phyloP scores from a whole-genome alignment of 805 yeast species.

The Zygosaccharomyces rouxii region DNA sequence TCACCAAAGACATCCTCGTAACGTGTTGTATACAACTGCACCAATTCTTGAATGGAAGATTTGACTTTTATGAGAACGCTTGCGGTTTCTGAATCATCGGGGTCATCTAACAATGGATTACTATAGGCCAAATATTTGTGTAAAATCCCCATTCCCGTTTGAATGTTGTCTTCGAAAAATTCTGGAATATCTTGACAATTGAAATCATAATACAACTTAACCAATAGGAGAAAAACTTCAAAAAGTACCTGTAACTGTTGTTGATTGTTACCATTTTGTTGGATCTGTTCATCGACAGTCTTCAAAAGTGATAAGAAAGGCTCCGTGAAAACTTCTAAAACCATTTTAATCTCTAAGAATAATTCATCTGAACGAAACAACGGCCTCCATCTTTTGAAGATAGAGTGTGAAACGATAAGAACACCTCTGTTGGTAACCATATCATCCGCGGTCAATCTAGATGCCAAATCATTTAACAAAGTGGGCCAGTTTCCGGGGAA shows the following conservation, averaged over 20 bases:
- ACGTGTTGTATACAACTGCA: constrained; percentile 81
- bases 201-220: constrained; percentile 85
- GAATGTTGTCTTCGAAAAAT: constrained; percentile 88
- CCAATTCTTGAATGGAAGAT: constrained; percentile 77
- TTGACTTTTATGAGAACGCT: constrained; percentile 69
- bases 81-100: constrained; percentile 56
- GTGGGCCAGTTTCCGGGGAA: constrained; percentile 88
- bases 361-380: constrained; percentile 86
- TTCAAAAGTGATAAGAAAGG: constrained; percentile 73
- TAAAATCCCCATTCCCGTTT: constrained; percentile 69
- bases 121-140: constrained; percentile 72
- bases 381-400: constrained; percentile 96
- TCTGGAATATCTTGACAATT: constrained; percentile 98
- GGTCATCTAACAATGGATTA: constrained; percentile 50
- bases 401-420: constrained; percentile 87
- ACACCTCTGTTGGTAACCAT: constrained; percentile 79
- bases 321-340: constrained; percentile 71
- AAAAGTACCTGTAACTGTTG: constrained; percentile 53
- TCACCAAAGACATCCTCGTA: constrained; percentile 90
- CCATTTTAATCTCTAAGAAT: constrained; percentile 81
- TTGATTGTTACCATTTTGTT: constrained; percentile 41
- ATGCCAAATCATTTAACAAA: constrained; percentile 67
- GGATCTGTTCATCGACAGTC: constrained; percentile 63
- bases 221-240: constrained; percentile 64
- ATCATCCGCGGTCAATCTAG: constrained; percentile 59